Evolutionary conservation across 163 green algal species (phyloP), one percentile per base, ranked within the genome.

Genomic region (Chlorella variabilis): DNA sequence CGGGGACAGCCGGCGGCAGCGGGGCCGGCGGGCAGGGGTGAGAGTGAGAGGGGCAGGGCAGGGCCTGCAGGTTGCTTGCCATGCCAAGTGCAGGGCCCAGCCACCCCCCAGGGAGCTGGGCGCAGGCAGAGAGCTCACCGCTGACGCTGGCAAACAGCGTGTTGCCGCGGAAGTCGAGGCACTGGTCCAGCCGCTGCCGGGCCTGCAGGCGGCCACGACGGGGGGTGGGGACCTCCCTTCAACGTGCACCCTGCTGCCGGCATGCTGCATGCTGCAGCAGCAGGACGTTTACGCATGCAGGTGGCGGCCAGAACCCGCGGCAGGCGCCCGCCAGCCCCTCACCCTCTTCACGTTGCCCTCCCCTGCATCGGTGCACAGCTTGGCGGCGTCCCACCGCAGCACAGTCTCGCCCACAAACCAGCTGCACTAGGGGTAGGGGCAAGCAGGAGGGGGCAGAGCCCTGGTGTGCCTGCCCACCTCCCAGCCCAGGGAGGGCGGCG

Each of bases 81-180:
- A 33, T n/a, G 18, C 23, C 11, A 54, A 23, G 45, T 15, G 11
- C 45, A 15, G 11, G 11, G 45, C 45, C 15, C 15, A 54, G 15
- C 11, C 45, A 54, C 11, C 45, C 11, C 18, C 54, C 5, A 25
- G 25, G 5, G 54, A 62, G 54, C 54, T n/a, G n/a, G n/a, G n/a
- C n/a, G n/a, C n/a, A n/a, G n/a, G n/a, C n/a, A n/a, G n/a, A n/a
- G n/a, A n/a, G 21, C 56, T 34, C 56, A 73, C 45, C 54, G 21
- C 69, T 77, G 15, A 85, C 20, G 1, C 42, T 77, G 20, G 38
- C 59, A 49, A 85, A 84, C 39, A 77, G 58, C 7, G 71, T 67
- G 78, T 90, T 91, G 74, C 87, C 87, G 5, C 80, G 67, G 9
- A 84, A 89, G 59, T 90, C 82, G 25, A 91, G 68, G 23, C 20